Evolutionary conservation across 2,329 filamentous ascomycete species (phyloP), one percentile per base, ranked within the genome.

Genomic region (Phaeosphaeriaceae sp.): DNA sequence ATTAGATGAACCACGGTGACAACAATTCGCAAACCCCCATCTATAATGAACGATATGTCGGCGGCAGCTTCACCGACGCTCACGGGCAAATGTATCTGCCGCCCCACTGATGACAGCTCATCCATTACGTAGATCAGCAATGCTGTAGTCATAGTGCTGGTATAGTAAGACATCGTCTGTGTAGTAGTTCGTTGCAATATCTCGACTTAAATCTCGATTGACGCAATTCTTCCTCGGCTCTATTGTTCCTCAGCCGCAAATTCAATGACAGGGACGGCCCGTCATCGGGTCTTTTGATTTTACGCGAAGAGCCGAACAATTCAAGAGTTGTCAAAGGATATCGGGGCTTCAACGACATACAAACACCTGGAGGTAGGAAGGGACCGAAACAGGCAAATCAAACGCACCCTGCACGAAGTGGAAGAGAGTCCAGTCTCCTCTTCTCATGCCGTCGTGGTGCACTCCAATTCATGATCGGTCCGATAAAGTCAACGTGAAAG

Each of bases 1-100:
- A 21, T 26, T 55, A 43, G 46, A 55, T 43, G 28, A 28, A 24
- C 23, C 15, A 21, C 24, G 32, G 43, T 49, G 42, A 53, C 11
- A 11, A n/a, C 42, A 53, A 21, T 53, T 26, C 35, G 22, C 15
- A 28, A 21, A 30, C 35, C 35, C 43, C 42, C 52, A 48, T 54
- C 28, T 48, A 54, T 48, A 40, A 21, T 28, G 28, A 40, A 55
- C 53, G 46, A 49, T 55, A 22, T 32, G 32, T 49, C 53, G 53
- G 53, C 4, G 7, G 32, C 10, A 49, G 21, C 30, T 49, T 23
- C 32, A 30, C 53, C 53, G 46, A 50, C 53, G 15, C 28, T 13
- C 4, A 35, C 15, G 13, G n/a, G 26, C 17, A 17, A 40, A 22
- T 35, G 32, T 23, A 43, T 21, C 46, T 11, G 23, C 9, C 23